Evolutionary conservation across 2,329 filamentous ascomycete species (phyloP).

Genomic region (Trichoderma sp.): DNA sequence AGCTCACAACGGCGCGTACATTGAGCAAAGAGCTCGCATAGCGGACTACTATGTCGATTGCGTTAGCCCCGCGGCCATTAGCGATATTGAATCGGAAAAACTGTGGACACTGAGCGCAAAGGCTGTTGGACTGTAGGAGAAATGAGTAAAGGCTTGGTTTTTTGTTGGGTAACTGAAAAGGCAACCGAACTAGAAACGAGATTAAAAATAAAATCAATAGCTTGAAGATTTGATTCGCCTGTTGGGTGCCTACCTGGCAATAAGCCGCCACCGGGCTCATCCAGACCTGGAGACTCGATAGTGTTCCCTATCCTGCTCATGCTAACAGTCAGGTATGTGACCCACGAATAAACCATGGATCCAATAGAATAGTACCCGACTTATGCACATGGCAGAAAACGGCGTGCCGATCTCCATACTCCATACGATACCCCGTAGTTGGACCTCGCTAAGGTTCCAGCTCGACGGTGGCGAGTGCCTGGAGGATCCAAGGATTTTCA

Average conservation of each 20-base stretch:
- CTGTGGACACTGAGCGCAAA: slow-evolving; percentile 53
- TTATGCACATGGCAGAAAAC: background rate
- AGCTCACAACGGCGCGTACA: slow-evolving; percentile 41
- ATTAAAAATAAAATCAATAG: background rate
- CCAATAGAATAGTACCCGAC: background rate
- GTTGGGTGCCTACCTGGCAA: background rate
- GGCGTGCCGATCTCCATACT: background rate
- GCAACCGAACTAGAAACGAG: background rate
- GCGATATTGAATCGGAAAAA: slow-evolving; percentile 44
- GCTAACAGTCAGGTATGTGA: background rate
- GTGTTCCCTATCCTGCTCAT: background rate
- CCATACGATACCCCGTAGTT: background rate
- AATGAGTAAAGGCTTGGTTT: slow-evolving; percentile 40
- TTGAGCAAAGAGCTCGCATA: slow-evolving; percentile 40
- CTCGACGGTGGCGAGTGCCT: background rate
- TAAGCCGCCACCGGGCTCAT: background rate
- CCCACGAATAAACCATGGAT: background rate
- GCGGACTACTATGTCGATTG: slow-evolving; percentile 39
- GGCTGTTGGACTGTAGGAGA: slow-evolving; percentile 44
- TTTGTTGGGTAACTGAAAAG: background rate
- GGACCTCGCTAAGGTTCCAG: background rate
- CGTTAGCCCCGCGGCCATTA: slow-evolving; percentile 40
- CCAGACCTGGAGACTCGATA: background rate
- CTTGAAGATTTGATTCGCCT: background rate
- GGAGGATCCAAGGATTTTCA: background rate